phyloP scores from a whole-genome alignment of 2,329 filamentous ascomycete genomes.

The Geoglossum cookeanum region DNA sequence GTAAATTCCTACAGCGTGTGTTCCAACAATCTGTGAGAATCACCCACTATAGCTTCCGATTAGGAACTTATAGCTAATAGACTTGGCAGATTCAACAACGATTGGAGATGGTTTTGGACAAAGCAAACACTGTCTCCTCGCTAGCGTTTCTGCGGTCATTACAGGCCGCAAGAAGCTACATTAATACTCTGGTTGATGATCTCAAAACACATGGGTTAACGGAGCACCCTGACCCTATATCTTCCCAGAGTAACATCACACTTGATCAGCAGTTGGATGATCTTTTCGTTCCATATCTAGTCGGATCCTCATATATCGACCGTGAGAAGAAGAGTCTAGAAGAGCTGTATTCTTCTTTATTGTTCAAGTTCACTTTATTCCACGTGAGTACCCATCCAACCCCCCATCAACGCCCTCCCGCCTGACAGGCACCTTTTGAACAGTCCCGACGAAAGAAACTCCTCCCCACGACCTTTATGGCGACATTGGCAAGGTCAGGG shows the following conservation, averaged over 20 bases:
- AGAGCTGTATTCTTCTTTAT: conserved; percentile 70
- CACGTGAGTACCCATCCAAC: conserved; percentile 31
- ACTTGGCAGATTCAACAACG: conserved; percentile 60
- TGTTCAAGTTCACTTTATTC: conserved; percentile 95
- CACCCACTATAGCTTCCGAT: not conserved
- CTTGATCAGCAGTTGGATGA: conserved; percentile 51
- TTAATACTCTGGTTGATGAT: conserved; percentile 74
- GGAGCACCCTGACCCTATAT: conserved; percentile 82
- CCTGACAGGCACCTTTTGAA: conserved; percentile 2
- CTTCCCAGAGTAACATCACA: conserved; percentile 57
- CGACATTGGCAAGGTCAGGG: conserved; percentile 72
- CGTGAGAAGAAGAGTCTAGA: conserved; percentile 51
- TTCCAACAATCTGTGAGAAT: conserved; percentile 63
- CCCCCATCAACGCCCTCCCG: not conserved
- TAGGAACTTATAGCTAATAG: not conserved
- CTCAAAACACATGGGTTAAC: conserved; percentile 86
- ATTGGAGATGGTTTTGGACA: conserved; percentile 86
- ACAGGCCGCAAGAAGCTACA: conserved; percentile 79
- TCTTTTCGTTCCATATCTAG: conserved; percentile 46
- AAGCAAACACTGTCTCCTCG: conserved; percentile 79
- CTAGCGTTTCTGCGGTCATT: conserved; percentile 79
- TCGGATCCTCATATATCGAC: conserved; percentile 48
- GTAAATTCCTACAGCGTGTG: conserved; percentile 82
- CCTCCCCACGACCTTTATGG: conserved; percentile 81
- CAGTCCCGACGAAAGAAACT: conserved; percentile 61